phyloP scores from a whole-genome alignment of 2,329 filamentous ascomycete genomes.

The Epichloe baconii region DNA sequence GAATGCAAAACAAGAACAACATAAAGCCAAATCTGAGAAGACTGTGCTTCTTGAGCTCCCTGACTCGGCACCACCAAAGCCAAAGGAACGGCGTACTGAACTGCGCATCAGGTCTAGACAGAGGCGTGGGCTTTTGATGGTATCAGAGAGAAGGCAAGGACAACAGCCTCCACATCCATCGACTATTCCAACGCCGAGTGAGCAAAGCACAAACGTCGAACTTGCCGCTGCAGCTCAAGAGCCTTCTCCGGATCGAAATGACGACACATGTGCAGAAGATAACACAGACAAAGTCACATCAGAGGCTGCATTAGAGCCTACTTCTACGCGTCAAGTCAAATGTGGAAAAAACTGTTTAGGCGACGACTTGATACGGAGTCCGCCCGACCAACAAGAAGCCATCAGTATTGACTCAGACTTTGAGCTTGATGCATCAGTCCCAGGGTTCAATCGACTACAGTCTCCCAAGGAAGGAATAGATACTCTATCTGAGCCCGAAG shows the following conservation, averaged over 20 bases:
- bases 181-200: neutral
- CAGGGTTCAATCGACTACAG: neutral
- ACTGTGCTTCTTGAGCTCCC: neutral
- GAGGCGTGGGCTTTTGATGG: constrained; percentile 34
- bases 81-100: constrained; percentile 25
- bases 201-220: neutral
- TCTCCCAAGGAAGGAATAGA: neutral
- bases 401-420: neutral
- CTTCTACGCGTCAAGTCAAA: neutral
- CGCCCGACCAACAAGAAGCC: neutral
- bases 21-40: neutral
- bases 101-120: constrained; percentile 33
- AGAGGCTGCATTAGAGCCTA: neutral
- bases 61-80: neutral
- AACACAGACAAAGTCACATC: neutral
- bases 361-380: neutral
- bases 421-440: neutral
- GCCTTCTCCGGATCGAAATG: neutral
- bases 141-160: constrained; percentile 22
- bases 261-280: neutral
- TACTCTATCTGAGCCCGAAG: neutral
- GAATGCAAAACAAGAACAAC: neutral
- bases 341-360: neutral
- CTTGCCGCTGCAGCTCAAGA: neutral
- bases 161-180: neutral